A percentile compares a stretch with the other conserved stretches of the same genome.
Conservation (phyloP, 306 rosid species). For the Rubus parviflorus region DNA sequence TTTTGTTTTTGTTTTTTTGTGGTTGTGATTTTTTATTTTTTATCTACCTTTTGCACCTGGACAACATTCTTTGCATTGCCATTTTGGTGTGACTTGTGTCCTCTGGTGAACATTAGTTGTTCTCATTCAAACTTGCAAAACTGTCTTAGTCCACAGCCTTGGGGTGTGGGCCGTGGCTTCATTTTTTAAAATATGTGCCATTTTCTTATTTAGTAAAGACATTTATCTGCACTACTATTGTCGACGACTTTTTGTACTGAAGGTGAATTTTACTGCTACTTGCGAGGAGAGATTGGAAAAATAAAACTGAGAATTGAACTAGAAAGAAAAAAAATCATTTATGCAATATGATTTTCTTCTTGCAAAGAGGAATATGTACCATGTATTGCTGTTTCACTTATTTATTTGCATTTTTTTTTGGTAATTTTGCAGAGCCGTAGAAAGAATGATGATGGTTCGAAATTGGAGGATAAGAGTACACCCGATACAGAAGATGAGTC, state of each 20-base stretch:
- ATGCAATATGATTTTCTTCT: background rate
- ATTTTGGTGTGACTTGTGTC: background rate
- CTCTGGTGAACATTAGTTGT: background rate
- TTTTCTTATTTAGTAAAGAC: background rate
- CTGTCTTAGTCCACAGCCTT: background rate
- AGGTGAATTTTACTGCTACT: background rate
- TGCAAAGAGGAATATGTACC: background rate
- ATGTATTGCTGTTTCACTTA: background rate
- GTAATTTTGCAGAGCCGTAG: conserved; percentile 50
- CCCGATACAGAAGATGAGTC: conserved; percentile 75
- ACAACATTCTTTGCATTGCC: background rate
- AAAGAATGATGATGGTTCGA: conserved; percentile 57
- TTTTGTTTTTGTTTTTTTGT: no score
- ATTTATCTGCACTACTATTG: background rate
- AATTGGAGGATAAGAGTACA: conserved; percentile 45
- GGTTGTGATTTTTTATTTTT: background rate
- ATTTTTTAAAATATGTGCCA: background rate
- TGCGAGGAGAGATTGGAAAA: background rate
- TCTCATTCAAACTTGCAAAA: background rate
- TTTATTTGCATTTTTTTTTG: conserved; percentile 18
- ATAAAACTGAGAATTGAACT: background rate
- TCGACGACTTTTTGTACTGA: background rate
- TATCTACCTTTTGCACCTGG: conserved; percentile 4
- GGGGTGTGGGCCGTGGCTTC: background rate
- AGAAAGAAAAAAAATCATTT: background rate